Evolutionary conservation across 2,329 filamentous ascomycete genomes (phyloP).

Genomic region (Aspergillus glaucus): DNA sequence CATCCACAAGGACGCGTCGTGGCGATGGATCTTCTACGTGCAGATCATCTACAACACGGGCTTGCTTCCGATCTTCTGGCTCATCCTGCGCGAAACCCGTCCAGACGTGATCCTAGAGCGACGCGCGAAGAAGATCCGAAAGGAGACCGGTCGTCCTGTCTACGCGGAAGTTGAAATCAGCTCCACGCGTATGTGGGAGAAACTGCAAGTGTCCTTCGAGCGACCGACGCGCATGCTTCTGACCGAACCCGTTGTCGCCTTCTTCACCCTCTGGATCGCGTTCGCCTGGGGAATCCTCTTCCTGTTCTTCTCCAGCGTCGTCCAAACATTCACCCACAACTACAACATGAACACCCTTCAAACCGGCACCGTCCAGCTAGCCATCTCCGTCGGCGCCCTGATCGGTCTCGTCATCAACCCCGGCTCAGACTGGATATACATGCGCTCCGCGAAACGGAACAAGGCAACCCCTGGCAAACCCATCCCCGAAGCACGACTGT

Average conservation of each 20-base stretch:
- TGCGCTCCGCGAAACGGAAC: slow-evolving; percentile 19
- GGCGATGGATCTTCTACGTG: slow-evolving; percentile 43
- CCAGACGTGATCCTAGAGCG: slow-evolving; percentile 36
- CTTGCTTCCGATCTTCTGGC: slow-evolving; percentile 35
- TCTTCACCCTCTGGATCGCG: slow-evolving; percentile 40
- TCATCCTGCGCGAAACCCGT: slow-evolving; percentile 38
- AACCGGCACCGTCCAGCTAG: slow-evolving; percentile 36
- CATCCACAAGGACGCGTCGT: slow-evolving; percentile 27
- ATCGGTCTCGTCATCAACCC: slow-evolving; percentile 38
- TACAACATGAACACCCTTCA: slow-evolving; percentile 31
- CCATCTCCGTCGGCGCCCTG: slow-evolving; percentile 37
- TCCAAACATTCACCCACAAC: slow-evolving; percentile 34
- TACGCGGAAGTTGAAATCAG: slow-evolving; percentile 22
- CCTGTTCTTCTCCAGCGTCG: slow-evolving; percentile 37
- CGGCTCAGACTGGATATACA: slow-evolving; percentile 29
- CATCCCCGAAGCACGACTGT: slow-evolving; percentile 39
- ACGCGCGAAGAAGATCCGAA: slow-evolving; percentile 35
- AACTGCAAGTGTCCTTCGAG: slow-evolving; percentile 36
- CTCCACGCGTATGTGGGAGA: slow-evolving; percentile 15
- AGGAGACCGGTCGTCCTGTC: slow-evolving; percentile 25
- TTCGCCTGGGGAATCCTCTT: slow-evolving; percentile 42
- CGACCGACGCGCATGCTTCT: slow-evolving; percentile 34
- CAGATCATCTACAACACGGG: slow-evolving; percentile 41
- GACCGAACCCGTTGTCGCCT: slow-evolving; percentile 38
- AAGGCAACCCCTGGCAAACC: slow-evolving; percentile 31